These are phyloP conservation scores for Lactifluus pinguis DNA, from an alignment of 768 basidiomycete species.

Conservation along the genomic window DNA sequence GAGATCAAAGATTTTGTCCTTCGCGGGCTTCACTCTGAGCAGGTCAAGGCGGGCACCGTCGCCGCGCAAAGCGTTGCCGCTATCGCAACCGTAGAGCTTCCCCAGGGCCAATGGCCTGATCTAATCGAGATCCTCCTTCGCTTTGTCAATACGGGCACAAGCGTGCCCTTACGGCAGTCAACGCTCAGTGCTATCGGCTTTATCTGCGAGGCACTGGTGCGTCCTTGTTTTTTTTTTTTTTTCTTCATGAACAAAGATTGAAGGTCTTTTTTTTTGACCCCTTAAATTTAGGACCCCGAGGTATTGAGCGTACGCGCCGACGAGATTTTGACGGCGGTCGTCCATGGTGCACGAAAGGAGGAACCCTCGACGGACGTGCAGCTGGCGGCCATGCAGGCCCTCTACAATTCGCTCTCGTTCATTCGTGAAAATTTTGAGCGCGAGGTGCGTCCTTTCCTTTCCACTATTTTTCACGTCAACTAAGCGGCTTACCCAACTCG, in stretches of 20 bases:
- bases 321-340: conserved; percentile 96
- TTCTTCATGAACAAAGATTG: neutral
- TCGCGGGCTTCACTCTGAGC: conserved; percentile 66
- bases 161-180: conserved; percentile 69
- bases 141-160: conserved; percentile 69
- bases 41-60: conserved; percentile 68
- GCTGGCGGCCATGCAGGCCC: conserved; percentile 81
- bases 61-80: conserved; percentile 93
- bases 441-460: conserved; percentile 51
- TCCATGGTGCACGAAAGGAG: conserved; percentile 95
- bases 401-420: conserved; percentile 95
- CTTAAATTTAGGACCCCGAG: conserved; percentile 69
- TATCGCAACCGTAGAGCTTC: conserved; percentile 89
- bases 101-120: conserved; percentile 79
- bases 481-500: conserved; percentile 3
- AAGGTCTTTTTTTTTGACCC: neutral
- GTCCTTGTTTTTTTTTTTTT: conserved; percentile 29
- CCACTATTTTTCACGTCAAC: neutral
- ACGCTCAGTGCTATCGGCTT: conserved; percentile 94
- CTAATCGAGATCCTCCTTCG: conserved; percentile 82
- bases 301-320: conserved; percentile 84
- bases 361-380: conserved; percentile 89
- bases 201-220: conserved; percentile 92
- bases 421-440: conserved; percentile 97
- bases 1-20: conserved; percentile 89